A percentile compares a stretch with the other conserved stretches of the same genome.
Evolutionary conservation across 176 grass and related monocot species (phyloP).

Genomic region (Carex scoparia): DNA sequence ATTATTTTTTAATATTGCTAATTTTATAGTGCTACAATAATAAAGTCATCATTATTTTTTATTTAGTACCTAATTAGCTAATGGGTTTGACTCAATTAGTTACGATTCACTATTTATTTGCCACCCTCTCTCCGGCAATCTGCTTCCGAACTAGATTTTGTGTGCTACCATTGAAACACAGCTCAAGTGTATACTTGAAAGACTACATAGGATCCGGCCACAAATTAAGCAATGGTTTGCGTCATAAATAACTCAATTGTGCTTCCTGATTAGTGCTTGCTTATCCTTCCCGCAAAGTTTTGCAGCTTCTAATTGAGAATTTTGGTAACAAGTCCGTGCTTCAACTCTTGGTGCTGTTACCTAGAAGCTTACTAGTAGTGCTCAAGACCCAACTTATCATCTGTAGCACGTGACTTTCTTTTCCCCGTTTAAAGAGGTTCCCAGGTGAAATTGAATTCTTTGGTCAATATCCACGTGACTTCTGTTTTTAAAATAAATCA

Average conservation of each 20-base stretch:
- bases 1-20: no score
- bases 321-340: neutral
- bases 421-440: neutral
- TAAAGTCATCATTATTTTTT: no score
- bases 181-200: neutral
- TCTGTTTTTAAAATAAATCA: no score
- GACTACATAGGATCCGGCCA: neutral
- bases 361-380: constrained; percentile 12
- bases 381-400: neutral
- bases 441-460: constrained; percentile 3
- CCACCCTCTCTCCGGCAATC: no score
- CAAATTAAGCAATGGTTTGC: constrained; percentile 16
- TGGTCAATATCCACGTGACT: neutral
- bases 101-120: no score
- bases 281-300: neutral
- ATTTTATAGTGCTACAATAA: no score
- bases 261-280: neutral
- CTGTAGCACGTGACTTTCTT: neutral
- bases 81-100: no score
- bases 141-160: no score
- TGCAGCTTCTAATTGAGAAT: neutral
- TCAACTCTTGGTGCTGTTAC: neutral
- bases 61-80: no score
- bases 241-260: neutral
- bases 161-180: neutral